These are phyloP conservation scores for Yamadazyma conglobata DNA, from an alignment of 1,139 yeast species.

Conservation along the genomic window DNA sequence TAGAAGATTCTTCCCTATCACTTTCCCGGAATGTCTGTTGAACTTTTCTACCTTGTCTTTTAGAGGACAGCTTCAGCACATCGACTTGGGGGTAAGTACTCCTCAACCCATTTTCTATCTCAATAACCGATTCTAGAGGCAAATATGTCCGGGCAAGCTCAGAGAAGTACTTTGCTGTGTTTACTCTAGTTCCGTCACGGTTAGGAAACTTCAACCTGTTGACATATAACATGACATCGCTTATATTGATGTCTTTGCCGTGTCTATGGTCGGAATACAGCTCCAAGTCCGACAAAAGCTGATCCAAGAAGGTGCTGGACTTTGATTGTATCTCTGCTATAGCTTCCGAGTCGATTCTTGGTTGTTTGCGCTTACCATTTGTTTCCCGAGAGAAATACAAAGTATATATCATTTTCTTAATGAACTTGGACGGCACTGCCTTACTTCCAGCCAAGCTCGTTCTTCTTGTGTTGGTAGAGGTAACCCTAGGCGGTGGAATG, in stretches of 20 bases:
- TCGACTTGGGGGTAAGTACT: conserved; percentile 6
- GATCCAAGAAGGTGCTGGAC: conserved; percentile 30
- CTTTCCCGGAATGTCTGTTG: background rate
- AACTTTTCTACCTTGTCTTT: background rate
- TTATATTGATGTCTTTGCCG: conserved; percentile 24
- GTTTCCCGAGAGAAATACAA: conserved; percentile 1
- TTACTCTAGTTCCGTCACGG: conserved; percentile 15
- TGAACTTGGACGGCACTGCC: conserved; percentile 6
- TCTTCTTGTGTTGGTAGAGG: background rate
- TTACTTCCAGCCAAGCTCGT: background rate
- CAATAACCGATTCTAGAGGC: conserved; percentile 36
- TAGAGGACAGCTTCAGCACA: too few relatives aligned
- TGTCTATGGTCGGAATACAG: conserved; percentile 34
- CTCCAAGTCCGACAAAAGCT: conserved; percentile 32
- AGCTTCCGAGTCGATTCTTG: conserved; percentile 10
- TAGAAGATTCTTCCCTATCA: conserved; percentile 2
- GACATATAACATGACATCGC: conserved; percentile 35
- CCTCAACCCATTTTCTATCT: conserved; percentile 31
- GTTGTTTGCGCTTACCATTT: conserved; percentile 2
- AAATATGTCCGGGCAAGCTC: conserved; percentile 33
- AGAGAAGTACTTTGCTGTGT: conserved; percentile 24
- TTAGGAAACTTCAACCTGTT: conserved; percentile 30
- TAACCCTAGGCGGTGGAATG: conserved; percentile 4
- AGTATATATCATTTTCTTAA: conserved; percentile 10
- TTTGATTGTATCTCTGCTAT: conserved; percentile 17